Base-by-base conservation (phyloP, 805 yeast genomes). In the Nakazawaea ernobii region DNA sequence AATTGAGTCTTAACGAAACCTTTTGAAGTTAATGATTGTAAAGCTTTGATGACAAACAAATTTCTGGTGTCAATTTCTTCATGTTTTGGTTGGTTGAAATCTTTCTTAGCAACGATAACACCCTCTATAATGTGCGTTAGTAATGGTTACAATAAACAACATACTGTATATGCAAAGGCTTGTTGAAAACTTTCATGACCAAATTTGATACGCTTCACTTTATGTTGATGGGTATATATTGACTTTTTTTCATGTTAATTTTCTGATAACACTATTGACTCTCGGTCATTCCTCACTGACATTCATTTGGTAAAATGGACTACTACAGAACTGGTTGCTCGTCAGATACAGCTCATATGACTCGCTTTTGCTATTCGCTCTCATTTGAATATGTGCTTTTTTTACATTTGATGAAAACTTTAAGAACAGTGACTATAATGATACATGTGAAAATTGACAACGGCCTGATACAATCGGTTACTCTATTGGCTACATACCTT, bases 1-100 rank as follows among this genome's bases (percentile, higher is more conserved):
- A 92, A 94, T 80, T 90, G 98, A 67, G 99, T 94, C 88, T 92
- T 90, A 77, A 94, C 98, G 85, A 69, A 94, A 74, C 99, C 99
- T 77, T 86, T 89, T 57, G 99, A 94, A 70, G 96, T 89, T 75
- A 94, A 88, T 58, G 98, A 92, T 81, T 94, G 99, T 75, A 94
- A 84, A 70, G 99, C 97, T 86, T 94, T 94, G 84, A 94, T 89
- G 67, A 79, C 99, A 72, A 74, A 94, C 74, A 94, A 85, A 95
- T 94, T 94, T 81, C 79, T 92, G 82, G 96, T 86, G 78, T 86
- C 96, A 73, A 94, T 87, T 70, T 89, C 97, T 69, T 94, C 98
- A 80, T 94, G 99, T 79, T 88, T 83, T 73, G 94, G 85, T 78
- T 86, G 95, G 86, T 86, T 81, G 82, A 81, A 92, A 80, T 94